Evolutionary conservation across 352 stramenopile species (phyloP).

Genomic region (Globisporangium orthogonon): DNA sequence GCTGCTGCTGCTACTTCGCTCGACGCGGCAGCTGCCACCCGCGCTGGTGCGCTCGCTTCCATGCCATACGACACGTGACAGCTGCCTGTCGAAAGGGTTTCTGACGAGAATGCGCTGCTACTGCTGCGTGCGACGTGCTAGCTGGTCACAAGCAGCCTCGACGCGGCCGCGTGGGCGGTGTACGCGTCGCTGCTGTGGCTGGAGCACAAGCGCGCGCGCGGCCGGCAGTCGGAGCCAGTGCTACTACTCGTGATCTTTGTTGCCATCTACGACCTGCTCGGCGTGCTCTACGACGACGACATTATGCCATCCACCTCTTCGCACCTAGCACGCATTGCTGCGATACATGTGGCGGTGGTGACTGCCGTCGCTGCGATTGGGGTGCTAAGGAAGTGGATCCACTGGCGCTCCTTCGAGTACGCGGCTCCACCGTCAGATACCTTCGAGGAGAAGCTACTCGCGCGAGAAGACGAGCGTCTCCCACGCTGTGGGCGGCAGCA

Average conservation of each 20-base stretch:
- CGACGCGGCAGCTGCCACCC: conserved; percentile 19
- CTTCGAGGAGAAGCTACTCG: neutral
- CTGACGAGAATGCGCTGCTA: neutral
- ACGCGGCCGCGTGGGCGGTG: conserved; percentile 13
- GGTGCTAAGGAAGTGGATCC: conserved; percentile 11
- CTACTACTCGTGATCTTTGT: conserved; percentile 14
- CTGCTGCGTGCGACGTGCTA: neutral
- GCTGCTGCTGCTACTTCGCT: conserved; percentile 14
- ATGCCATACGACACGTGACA: neutral
- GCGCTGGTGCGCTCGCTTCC: conserved; percentile 20
- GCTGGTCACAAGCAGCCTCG: conserved; percentile 13
- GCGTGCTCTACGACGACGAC: neutral
- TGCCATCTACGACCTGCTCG: conserved; percentile 12
- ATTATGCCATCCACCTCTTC: neutral
- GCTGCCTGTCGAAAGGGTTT: neutral
- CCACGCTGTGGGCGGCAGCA: neutral
- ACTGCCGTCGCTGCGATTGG: conserved; percentile 2
- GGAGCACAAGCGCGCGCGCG: conserved; percentile 3
- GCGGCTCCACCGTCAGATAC: neutral
- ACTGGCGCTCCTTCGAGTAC: neutral
- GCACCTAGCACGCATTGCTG: neutral
- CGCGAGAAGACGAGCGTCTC: neutral
- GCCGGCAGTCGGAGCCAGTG: neutral
- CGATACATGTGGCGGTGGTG: neutral
- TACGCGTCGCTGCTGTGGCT: conserved; percentile 12